A percentile compares a stretch with the other conserved stretches of the same genome.
Conservation (phyloP, 2,329 filamentous ascomycete species). For the Paracoccidioides brasiliensis region DNA sequence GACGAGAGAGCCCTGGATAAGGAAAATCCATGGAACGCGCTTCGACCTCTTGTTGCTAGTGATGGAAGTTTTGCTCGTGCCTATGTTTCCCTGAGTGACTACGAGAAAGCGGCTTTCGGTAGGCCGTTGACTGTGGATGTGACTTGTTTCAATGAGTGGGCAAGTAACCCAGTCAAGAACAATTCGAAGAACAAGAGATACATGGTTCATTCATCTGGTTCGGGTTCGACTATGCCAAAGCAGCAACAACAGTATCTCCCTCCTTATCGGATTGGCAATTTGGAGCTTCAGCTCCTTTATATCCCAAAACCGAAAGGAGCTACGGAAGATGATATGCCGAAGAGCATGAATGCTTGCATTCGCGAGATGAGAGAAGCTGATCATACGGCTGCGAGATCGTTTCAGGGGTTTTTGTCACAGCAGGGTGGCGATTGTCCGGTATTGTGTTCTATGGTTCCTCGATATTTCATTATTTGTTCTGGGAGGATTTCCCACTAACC, state of each 20-base stretch:
- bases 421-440: slow-evolving; percentile 96
- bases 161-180: slow-evolving; percentile 59
- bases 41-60: slow-evolving; percentile 73
- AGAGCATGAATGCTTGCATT: slow-evolving; percentile 96
- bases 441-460: slow-evolving; percentile 34
- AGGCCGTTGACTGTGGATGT: slow-evolving; percentile 79
- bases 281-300: slow-evolving; percentile 87
- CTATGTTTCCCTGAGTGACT: slow-evolving; percentile 87
- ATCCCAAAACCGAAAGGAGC: slow-evolving; percentile 81
- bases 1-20: slow-evolving; percentile 46
- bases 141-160: slow-evolving; percentile 98
- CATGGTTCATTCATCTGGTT: slow-evolving; percentile 47
- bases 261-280: slow-evolving; percentile 92
- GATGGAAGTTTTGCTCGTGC: slow-evolving; percentile 91
- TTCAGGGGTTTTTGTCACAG: slow-evolving; percentile 84
- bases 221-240: background rate
- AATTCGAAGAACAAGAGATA: slow-evolving; percentile 92
- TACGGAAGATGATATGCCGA: slow-evolving; percentile 92
- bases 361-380: slow-evolving; percentile 87
- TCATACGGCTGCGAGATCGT: slow-evolving; percentile 61
- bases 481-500: slow-evolving; percentile 26
- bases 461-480: slow-evolving; percentile 10
- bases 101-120: slow-evolving; percentile 78
- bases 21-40: slow-evolving; percentile 59
- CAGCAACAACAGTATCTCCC: slow-evolving; percentile 49